Evolutionary conservation across 345 rosid genomes (phyloP).

Genomic region (Eucalyptus cladocalyx): DNA sequence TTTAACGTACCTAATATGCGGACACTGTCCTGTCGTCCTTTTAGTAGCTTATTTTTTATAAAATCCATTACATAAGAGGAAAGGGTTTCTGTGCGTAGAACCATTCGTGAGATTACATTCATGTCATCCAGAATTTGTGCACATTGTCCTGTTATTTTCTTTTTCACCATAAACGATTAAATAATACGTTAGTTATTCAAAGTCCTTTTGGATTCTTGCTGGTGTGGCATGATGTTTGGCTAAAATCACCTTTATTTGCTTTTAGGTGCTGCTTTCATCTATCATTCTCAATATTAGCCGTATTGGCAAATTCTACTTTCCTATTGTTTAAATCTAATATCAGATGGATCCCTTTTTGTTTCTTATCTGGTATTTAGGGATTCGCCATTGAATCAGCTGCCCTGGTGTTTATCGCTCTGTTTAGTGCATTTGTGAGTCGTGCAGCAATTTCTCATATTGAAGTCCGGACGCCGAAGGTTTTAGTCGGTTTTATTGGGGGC

Average conservation of each 20-base stretch:
- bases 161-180: background rate
- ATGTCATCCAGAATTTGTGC: background rate
- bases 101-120: background rate
- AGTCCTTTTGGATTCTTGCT: background rate
- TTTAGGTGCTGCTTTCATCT: background rate
- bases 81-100: background rate
- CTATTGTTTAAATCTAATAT: background rate
- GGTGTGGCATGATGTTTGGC: background rate
- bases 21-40: background rate
- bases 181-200: background rate
- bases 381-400: slow-evolving; percentile 34
- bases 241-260: background rate
- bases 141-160: background rate
- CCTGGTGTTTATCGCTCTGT: slow-evolving; percentile 18
- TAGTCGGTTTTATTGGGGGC: slow-evolving; percentile 18
- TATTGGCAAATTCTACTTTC: background rate
- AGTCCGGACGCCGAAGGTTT: slow-evolving; percentile 17
- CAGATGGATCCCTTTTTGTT: background rate
- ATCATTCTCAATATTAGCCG: background rate
- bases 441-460: slow-evolving; percentile 1
- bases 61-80: background rate
- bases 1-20: too few relatives aligned
- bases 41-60: background rate
- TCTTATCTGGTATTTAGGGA: background rate
- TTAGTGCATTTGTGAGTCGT: slow-evolving; percentile 27